Evolutionary conservation across 495 filamentous ascomycete species (phyloP), one percentile per base, ranked within the genome.

Genomic region (Talaromyces proteolyticus): DNA sequence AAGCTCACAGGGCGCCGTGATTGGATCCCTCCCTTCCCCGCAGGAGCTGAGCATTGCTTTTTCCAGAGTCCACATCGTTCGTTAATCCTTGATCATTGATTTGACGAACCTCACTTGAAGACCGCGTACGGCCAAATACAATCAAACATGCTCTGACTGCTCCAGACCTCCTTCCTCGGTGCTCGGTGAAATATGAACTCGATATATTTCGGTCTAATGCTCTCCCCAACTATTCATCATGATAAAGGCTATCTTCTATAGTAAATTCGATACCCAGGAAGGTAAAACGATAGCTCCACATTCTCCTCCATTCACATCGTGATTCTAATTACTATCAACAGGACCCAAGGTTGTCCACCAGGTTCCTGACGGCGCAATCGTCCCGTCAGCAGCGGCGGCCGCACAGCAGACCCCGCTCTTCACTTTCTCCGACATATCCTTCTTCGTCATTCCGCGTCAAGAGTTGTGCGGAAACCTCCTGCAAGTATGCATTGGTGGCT

Each of bases 181-280:
- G n/a, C n/a, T n/a, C n/a, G n/a, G n/a, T n/a, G n/a, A n/a, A n/a
- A n/a, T n/a, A n/a, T n/a, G n/a, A n/a, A n/a, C n/a, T n/a, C n/a
- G n/a, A n/a, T n/a, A n/a, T n/a, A n/a, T n/a, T n/a, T n/a, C n/a
- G n/a, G n/a, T n/a, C n/a, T n/a, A n/a, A 26, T 17, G 46, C 34
- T 8, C 21, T n/a, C 24, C 29, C 12, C 36, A 7, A 17, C 37
- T 49, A 21, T 14, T 14, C 47, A 66, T 47, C 44, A 75, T 75
- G 89, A 96, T 97, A 67, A 88, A 91, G 57, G 88, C 89, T 51
- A 95, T 97, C 51, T 98, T 97, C 73, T 96, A 91, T 67, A 88
- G 88, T 53, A 84, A 87, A 51, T 98, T 98, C 71, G 88, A 96
- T 58, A 85, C 88, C 11, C 77, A 87, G 55, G 85, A 95, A 79